Percentiles rank a stretch among this genome's conserved stretches.
Evolutionary conservation across 1,284 basidiomycete genomes (phyloP).

Genomic region (Cryptococcus depauperatus): DNA sequence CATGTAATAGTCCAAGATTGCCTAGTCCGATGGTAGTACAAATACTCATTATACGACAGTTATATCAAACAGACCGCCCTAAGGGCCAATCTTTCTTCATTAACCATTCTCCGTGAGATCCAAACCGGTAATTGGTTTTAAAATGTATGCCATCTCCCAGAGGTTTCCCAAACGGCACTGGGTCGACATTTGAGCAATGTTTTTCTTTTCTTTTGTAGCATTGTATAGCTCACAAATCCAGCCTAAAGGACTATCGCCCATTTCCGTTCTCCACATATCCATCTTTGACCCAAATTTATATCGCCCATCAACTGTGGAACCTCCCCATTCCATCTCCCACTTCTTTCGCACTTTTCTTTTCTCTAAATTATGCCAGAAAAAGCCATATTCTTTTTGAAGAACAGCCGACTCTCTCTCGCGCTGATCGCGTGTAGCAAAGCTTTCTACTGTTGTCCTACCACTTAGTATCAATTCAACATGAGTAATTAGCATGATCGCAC

Average conservation of each 20-base stretch:
- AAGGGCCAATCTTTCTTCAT: slow-evolving; percentile 39
- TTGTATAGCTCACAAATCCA: slow-evolving; percentile 41
- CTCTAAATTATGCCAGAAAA: slow-evolving; percentile 22
- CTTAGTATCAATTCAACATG: slow-evolving; percentile 35
- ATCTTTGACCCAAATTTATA: slow-evolving; percentile 32
- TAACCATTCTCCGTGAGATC: slow-evolving; percentile 41
- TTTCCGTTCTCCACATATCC: slow-evolving; percentile 35
- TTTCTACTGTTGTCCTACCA: slow-evolving; percentile 38
- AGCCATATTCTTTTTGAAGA: slow-evolving; percentile 32
- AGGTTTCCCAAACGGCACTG: slow-evolving; percentile 41
- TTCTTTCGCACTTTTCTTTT: slow-evolving; percentile 19
- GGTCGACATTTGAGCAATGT: too few species aligned
- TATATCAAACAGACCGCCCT: slow-evolving; percentile 5
- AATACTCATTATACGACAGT: too few species aligned
- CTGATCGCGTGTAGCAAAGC: slow-evolving; percentile 31
- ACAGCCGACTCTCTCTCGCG: slow-evolving; percentile 28
- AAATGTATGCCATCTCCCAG: slow-evolving; percentile 38
- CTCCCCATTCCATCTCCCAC: slow-evolving; percentile 42
- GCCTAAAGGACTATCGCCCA: slow-evolving; percentile 31
- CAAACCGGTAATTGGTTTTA: slow-evolving; percentile 37
- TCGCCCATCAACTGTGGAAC: slow-evolving; percentile 30
- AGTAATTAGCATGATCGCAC: slow-evolving; percentile 28
- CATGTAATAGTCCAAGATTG: too few species aligned
- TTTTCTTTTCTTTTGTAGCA: background rate
- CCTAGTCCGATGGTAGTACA: too few species aligned